Percentiles rank a stretch among this genome's conserved stretches.
These are phyloP conservation scores for Elsinoe perseae DNA, from an alignment of 2,329 filamentous ascomycete genomes.

Conservation along the genomic window DNA sequence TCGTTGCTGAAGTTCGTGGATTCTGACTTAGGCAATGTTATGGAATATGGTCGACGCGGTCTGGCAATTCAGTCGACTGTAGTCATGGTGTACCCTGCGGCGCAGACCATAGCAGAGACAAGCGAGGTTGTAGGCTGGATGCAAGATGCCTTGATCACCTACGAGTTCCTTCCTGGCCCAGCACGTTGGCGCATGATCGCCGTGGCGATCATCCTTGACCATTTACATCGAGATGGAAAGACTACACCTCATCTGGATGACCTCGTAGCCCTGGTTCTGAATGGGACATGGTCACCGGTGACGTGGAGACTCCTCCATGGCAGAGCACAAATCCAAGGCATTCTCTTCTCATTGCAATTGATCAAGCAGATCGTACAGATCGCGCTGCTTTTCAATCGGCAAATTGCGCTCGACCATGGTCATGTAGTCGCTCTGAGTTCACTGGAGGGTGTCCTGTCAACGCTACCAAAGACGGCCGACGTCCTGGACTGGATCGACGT, in stretches of 20 bases:
- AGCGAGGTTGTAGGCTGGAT: not conserved
- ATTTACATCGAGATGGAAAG: slow-evolving; percentile 16
- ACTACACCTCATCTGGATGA: slow-evolving; percentile 12
- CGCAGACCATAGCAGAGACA: not conserved
- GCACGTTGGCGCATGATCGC: slow-evolving; percentile 18
- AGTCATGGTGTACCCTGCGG: not conserved
- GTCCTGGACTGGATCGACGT: slow-evolving; percentile 2
- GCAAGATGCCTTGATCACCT: not conserved
- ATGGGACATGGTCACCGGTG: not conserved
- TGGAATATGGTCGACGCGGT: slow-evolving; percentile 35
- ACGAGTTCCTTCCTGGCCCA: not conserved
- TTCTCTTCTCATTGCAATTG: slow-evolving; percentile 38
- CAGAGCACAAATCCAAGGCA: slow-evolving; percentile 35
- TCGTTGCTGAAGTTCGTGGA: slow-evolving; percentile 27
- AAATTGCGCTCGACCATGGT: not conserved
- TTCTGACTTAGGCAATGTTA: slow-evolving; percentile 20
- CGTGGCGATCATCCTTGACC: slow-evolving; percentile 12
- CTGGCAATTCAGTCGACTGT: slow-evolving; percentile 20
- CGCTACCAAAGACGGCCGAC: not conserved
- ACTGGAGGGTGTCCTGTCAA: not conserved
- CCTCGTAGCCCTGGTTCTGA: slow-evolving; percentile 15
- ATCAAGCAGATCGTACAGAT: slow-evolving; percentile 31
- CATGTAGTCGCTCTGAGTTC: not conserved
- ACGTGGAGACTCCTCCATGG: slow-evolving; percentile 35
- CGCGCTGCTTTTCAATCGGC: not conserved